Percentiles rank a stretch among this genome's conserved stretches.
Evolutionary conservation across 805 yeast species (phyloP).

Genomic region (Myxozyma nipponensis): DNA sequence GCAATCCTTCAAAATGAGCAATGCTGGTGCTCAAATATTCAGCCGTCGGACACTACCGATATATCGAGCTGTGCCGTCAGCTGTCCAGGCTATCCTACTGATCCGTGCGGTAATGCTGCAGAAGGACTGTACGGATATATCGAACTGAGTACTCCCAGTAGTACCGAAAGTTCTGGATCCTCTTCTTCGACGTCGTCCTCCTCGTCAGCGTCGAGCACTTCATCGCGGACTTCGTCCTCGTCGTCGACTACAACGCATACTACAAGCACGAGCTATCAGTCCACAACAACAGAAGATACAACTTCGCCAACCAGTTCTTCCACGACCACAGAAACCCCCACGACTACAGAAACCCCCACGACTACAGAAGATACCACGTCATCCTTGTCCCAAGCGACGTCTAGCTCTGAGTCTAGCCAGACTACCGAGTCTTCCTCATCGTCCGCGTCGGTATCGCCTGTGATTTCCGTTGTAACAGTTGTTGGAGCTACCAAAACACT

Average conservation of each 20-base stretch:
- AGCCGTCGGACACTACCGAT: constrained; percentile 45
- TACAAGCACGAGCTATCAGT: neutral
- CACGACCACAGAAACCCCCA: neutral
- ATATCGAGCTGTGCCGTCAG: constrained; percentile 36
- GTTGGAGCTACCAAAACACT: constrained; percentile 30
- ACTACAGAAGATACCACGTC: neutral
- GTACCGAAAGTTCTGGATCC: constrained; percentile 31
- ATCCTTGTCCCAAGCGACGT: neutral
- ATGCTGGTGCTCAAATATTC: constrained; percentile 61
- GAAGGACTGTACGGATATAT: constrained; percentile 54
- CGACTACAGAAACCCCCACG: constrained; percentile 1
- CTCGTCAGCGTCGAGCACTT: constrained; percentile 10
- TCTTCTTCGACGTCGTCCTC: constrained; percentile 10
- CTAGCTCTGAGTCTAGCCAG: constrained; percentile 2
- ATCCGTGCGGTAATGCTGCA: constrained; percentile 43
- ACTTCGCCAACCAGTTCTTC: constrained; percentile 30
- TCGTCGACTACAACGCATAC: constrained; percentile 22
- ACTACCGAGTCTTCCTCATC: constrained; percentile 10
- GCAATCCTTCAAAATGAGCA: constrained; percentile 50
- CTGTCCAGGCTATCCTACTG: constrained; percentile 48
- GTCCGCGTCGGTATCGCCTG: constrained; percentile 22
- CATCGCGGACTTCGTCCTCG: constrained; percentile 23
- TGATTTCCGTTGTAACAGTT: constrained; percentile 32
- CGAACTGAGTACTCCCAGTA: constrained; percentile 38
- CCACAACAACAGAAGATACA: neutral